phyloP scores from a whole-genome alignment of 768 basidiomycete genomes.

The Fomitopsis serialis region DNA sequence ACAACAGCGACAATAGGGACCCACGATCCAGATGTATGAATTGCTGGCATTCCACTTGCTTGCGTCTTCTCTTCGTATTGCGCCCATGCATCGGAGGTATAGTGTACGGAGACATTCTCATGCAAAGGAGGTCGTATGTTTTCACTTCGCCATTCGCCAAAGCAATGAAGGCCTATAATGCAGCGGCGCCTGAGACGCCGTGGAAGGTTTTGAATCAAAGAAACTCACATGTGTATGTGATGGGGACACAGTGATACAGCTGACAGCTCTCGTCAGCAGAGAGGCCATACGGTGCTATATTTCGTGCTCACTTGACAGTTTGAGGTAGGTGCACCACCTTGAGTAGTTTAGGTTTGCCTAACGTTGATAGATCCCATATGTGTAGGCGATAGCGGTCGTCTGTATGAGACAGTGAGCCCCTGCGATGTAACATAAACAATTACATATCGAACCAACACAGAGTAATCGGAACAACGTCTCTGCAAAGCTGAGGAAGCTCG shows the following conservation, averaged over 20 bases:
- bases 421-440: neutral
- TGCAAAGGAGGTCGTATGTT: constrained; percentile 72
- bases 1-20: too few relatives aligned
- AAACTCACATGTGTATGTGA: constrained; percentile 65
- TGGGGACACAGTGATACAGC: constrained; percentile 59
- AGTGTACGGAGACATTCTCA: constrained; percentile 57
- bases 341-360: constrained; percentile 48
- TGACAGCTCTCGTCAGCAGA: neutral
- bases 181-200: too few relatives aligned
- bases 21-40: constrained; percentile 30
- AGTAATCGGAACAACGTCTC: constrained; percentile 47
- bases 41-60: constrained; percentile 35
- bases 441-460: constrained; percentile 49
- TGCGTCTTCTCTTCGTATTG: constrained; percentile 56
- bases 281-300: too few relatives aligned
- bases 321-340: constrained; percentile 44
- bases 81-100: constrained; percentile 72
- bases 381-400: constrained; percentile 53
- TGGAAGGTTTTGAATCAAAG: constrained; percentile 10
- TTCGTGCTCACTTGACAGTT: constrained; percentile 30
- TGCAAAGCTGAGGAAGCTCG: constrained; percentile 63
- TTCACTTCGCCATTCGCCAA: constrained; percentile 55
- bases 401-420: neutral
- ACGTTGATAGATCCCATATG: constrained; percentile 52
- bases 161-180: constrained; percentile 39